Evolutionary conservation across 331 rosid genomes (phyloP).

Genomic region (Saraca asoca): DNA sequence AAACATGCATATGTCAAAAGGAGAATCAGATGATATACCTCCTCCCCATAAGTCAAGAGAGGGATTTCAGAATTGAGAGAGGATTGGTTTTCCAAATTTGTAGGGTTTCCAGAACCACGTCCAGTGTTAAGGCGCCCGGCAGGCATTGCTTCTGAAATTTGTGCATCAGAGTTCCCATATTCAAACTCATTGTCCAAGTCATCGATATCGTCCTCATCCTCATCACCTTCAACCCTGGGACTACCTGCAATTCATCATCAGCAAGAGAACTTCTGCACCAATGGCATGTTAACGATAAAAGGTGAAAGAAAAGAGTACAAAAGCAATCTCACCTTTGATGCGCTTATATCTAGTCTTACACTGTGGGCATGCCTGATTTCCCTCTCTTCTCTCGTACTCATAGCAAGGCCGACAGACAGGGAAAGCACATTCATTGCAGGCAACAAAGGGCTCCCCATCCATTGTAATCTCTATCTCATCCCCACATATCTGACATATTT

Average conservation of each 20-base stretch:
- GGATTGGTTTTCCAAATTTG: constrained; percentile 55
- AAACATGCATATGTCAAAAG: background rate
- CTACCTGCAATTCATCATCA: constrained; percentile 55
- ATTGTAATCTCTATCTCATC: constrained; percentile 76
- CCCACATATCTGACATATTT: constrained; percentile 82
- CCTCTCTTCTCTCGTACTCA: constrained; percentile 84
- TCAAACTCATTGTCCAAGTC: constrained; percentile 92
- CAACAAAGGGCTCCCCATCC: constrained; percentile 90
- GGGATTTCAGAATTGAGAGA: constrained; percentile 75
- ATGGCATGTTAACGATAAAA: background rate
- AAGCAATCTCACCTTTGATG: constrained; percentile 62
- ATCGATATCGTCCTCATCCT: constrained; percentile 90
- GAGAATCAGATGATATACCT: constrained; percentile 53
- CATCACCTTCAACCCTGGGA: constrained; percentile 95
- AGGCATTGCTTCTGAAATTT: constrained; percentile 47
- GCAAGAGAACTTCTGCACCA: too few species aligned
- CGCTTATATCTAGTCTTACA: constrained; percentile 92
- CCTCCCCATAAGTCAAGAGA: constrained; percentile 87
- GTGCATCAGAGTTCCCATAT: constrained; percentile 49
- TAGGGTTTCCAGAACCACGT: constrained; percentile 54
- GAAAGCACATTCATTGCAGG: constrained; percentile 96
- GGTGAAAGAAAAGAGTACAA: constrained; percentile 18
- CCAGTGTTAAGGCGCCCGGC: constrained; percentile 53
- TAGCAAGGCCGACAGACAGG: constrained; percentile 88
- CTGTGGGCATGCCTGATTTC: constrained; percentile 92